Evolutionary conservation across 768 basidiomycete genomes (phyloP).

Genomic region (Hirschioporus abietinus): DNA sequence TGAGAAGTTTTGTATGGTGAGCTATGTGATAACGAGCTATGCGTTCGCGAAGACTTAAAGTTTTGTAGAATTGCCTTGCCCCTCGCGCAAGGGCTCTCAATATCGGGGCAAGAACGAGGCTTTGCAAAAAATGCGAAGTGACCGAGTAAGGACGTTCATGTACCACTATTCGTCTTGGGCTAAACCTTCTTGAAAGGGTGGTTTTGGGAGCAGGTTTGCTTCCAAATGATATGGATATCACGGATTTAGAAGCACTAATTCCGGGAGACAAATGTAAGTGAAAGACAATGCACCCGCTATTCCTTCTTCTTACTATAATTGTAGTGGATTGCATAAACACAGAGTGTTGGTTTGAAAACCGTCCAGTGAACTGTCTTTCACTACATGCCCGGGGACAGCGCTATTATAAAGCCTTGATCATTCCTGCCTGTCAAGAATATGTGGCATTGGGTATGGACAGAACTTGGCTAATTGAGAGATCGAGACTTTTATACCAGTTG

Average conservation of each 20-base stretch:
- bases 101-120: neutral
- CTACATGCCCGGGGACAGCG: neutral
- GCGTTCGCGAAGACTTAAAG: neutral
- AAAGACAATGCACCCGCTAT: neutral
- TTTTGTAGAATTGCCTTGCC: neutral
- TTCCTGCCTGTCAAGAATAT: neutral
- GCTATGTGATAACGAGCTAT: neutral
- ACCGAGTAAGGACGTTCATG: neutral
- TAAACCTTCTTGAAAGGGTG: neutral
- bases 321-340: neutral
- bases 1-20: neutral
- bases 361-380: neutral
- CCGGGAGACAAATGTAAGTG: neutral
- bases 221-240: neutral
- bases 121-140: neutral
- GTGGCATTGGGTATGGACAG: neutral
- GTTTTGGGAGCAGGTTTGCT: neutral
- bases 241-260: neutral
- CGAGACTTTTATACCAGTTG: neutral
- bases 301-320: neutral
- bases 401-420: neutral
- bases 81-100: neutral
- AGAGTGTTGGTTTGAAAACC: neutral
- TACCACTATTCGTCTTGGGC: neutral
- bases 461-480: neutral